Percentiles rank a stretch among this genome's conserved stretches.
Conservation (phyloP, 2,329 filamentous ascomycete genomes). For the Fusarium sp. region DNA sequence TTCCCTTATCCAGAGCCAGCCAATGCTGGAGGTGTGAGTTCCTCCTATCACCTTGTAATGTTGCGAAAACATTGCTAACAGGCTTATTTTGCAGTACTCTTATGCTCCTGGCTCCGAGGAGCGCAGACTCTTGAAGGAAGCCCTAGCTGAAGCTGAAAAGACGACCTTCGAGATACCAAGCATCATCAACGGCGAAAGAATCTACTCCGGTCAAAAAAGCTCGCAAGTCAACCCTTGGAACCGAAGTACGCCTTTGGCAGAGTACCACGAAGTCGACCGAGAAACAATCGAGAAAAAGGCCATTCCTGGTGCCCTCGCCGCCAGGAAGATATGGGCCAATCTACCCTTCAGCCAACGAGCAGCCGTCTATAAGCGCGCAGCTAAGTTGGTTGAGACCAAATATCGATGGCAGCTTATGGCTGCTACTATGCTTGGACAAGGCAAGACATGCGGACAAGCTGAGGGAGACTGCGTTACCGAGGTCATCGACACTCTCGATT, state of each 20-base stretch:
- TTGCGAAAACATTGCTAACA: background rate
- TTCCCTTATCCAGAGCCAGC: constrained; percentile 14
- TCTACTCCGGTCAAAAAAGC: constrained; percentile 11
- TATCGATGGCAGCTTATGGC: constrained; percentile 17
- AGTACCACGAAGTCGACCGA: constrained; percentile 13
- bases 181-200: constrained; percentile 13
- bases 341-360: constrained; percentile 11
- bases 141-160: constrained; percentile 9
- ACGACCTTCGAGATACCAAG: background rate
- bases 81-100: background rate
- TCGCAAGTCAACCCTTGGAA: constrained; percentile 11
- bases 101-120: constrained; percentile 7
- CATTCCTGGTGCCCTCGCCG: constrained; percentile 14
- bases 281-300: constrained; percentile 4
- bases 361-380: constrained; percentile 11
- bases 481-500: constrained; percentile 15
- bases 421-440: constrained; percentile 18
- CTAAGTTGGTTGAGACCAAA: constrained; percentile 1
- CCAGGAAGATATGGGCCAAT: constrained; percentile 11
- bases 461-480: constrained; percentile 13
- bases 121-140: constrained; percentile 1
- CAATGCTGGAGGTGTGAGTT: constrained; percentile 9
- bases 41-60: background rate
- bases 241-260: background rate
- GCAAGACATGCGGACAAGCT: constrained; percentile 13